These are phyloP conservation scores for Nannochloris sp. DNA, from an alignment of 139 green algal genomes.

Conservation along the genomic window DNA sequence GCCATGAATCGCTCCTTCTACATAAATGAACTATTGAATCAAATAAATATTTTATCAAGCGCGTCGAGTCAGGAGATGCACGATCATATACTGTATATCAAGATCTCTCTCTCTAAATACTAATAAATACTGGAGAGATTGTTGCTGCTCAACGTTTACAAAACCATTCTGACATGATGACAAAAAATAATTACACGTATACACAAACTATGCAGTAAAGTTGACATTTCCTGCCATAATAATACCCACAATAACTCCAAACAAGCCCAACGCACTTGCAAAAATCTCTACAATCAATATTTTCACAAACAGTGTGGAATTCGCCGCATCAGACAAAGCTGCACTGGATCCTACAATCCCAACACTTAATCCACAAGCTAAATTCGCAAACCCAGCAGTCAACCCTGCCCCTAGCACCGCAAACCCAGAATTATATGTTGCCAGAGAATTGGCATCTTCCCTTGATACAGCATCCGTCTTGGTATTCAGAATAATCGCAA, in stretches of 20 bases:
- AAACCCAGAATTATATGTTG: conserved; percentile 63
- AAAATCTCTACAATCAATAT: conserved; percentile 99
- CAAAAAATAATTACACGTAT: neutral
- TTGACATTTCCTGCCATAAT: conserved; percentile 32
- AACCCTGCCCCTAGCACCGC: conserved; percentile 88
- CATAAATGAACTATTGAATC: no score
- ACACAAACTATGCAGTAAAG: conserved; percentile 5
- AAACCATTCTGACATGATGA: neutral
- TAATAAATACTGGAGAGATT: no score
- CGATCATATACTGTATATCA: no score
- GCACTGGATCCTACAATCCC: conserved; percentile 92
- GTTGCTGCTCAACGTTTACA: no score
- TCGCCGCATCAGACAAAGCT: conserved; percentile 93
- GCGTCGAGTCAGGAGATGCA: no score
- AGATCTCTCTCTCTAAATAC: no score
- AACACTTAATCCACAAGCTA: conserved; percentile 98
- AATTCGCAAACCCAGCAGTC: conserved; percentile 89
- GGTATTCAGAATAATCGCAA: conserved; percentile 97
- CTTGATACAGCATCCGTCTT: conserved; percentile 68
- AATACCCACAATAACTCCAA: conserved; percentile 81
- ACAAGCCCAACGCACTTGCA: conserved; percentile 84
- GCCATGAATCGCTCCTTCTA: no score
- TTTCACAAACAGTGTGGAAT: conserved; percentile 98
- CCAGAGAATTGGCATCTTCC: conserved; percentile 31
- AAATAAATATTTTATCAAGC: no score